Conservation (phyloP, 768 basidiomycete genomes). For the Dacryopinax primogenitus region DNA sequence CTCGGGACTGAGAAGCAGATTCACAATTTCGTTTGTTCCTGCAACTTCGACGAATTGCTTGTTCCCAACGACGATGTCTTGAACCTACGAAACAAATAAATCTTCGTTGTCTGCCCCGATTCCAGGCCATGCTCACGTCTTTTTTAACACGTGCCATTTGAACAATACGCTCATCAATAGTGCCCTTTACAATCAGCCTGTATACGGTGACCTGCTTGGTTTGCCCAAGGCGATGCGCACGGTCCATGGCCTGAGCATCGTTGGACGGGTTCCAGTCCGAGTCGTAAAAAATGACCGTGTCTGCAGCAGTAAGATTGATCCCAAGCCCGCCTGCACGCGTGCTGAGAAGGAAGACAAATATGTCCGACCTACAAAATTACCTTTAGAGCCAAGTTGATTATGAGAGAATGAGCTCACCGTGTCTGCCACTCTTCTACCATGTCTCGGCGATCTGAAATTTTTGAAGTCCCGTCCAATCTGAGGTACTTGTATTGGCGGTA, state of each 20-base stretch:
- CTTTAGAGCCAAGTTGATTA: background rate
- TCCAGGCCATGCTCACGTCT: conserved; percentile 46
- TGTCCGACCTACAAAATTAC: conserved; percentile 50
- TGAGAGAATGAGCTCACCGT: conserved; percentile 39
- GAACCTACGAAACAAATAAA: conserved; percentile 45
- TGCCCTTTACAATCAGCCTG: conserved; percentile 82
- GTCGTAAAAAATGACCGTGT: conserved; percentile 91
- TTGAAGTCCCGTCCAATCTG: conserved; percentile 83
- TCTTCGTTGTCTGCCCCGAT: background rate
- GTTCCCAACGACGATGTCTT: conserved; percentile 98
- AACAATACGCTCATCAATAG: conserved; percentile 93
- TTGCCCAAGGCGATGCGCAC: conserved; percentile 91
- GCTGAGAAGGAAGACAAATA: conserved; percentile 80
- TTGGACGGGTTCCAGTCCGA: conserved; percentile 97
- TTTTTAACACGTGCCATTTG: conserved; percentile 94
- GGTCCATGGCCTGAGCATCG: conserved; percentile 97
- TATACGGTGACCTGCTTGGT: conserved; percentile 96
- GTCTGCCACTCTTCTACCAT: conserved; percentile 99
- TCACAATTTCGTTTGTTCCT: conserved; percentile 93
- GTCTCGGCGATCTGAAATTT: conserved; percentile 88
- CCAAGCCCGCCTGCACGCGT: conserved; percentile 93
- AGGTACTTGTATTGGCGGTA: conserved; percentile 94
- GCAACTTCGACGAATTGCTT: conserved; percentile 87
- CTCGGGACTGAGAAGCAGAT: conserved; percentile 85
- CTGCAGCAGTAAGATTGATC: conserved; percentile 90